Evolutionary conservation across 495 filamentous ascomycete species (phyloP).

Genomic region (Penicillium bovifimosum): DNA sequence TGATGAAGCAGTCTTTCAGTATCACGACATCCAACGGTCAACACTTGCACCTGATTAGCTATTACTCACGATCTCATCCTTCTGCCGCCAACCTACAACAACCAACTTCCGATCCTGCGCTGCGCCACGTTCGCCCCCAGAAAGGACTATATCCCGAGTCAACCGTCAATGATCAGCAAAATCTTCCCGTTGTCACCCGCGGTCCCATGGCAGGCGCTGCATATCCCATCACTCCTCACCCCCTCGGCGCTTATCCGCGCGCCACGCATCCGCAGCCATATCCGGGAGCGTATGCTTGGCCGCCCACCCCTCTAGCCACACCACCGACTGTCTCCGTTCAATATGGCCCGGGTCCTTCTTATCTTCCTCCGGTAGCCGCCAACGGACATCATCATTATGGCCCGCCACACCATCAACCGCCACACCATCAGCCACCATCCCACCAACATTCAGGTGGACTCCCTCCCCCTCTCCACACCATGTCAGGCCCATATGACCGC

Average conservation of each 20-base stretch:
- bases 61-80: constrained; percentile 75
- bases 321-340: constrained; percentile 37
- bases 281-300: constrained; percentile 53
- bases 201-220: constrained; percentile 54
- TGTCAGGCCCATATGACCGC: constrained; percentile 33
- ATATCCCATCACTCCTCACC: constrained; percentile 48
- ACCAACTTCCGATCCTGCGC: constrained; percentile 71
- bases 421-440: constrained; percentile 16
- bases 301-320: constrained; percentile 54
- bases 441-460: constrained; percentile 20
- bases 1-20: constrained; percentile 99
- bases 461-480: constrained; percentile 24
- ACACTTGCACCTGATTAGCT: constrained; percentile 94
- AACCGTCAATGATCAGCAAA: constrained; percentile 79
- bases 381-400: constrained; percentile 29
- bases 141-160: constrained; percentile 98
- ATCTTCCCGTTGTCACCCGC: constrained; percentile 58
- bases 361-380: constrained; percentile 32
- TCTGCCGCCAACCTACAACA: constrained; percentile 63
- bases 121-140: constrained; percentile 75
- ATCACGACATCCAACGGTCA: constrained; percentile 87
- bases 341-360: constrained; percentile 24
- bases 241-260: constrained; percentile 46
- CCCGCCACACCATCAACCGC: constrained; percentile 23
- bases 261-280: constrained; percentile 45